Percentiles rank a stretch among this genome's conserved stretches.
phyloP scores from a whole-genome alignment of 2,329 filamentous ascomycete genomes.

The Zarea fungicola region DNA sequence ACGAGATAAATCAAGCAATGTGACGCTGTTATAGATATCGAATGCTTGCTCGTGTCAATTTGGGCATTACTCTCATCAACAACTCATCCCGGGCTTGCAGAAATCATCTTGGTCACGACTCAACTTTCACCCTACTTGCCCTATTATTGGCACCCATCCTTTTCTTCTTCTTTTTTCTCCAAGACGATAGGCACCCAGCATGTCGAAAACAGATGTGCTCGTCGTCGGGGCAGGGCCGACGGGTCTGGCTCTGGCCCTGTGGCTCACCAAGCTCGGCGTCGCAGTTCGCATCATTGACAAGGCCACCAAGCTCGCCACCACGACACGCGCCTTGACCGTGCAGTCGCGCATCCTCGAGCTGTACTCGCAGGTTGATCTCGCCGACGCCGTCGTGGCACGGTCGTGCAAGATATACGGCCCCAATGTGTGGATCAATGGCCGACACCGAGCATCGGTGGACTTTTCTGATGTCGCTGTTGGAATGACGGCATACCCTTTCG shows the following conservation, averaged over 20 bases:
- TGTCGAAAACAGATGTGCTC: constrained; percentile 5
- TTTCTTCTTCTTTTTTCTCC: no score
- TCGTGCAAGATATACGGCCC: neutral
- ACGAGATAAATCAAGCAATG: no score
- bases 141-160: no score
- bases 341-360: constrained; percentile 9
- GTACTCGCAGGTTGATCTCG: constrained; percentile 8
- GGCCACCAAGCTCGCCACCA: neutral
- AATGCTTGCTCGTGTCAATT: no score
- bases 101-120: no score
- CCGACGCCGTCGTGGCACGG: neutral
- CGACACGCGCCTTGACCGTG: constrained; percentile 9
- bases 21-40: no score
- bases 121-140: no score
- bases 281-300: constrained; percentile 11
- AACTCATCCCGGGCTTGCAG: no score
- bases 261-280: constrained; percentile 12
- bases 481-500: neutral
- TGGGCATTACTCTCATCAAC: no score
- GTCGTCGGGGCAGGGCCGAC: constrained; percentile 13
- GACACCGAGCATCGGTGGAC: neutral
- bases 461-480: neutral
- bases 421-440: constrained; percentile 8
- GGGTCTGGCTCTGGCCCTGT: constrained; percentile 9
- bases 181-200: no score